A percentile compares a stretch with the other conserved stretches of the same genome.
These are phyloP conservation scores for Diplogelasinospora grovesii DNA, from an alignment of 495 filamentous ascomycete species.

Conservation along the genomic window DNA sequence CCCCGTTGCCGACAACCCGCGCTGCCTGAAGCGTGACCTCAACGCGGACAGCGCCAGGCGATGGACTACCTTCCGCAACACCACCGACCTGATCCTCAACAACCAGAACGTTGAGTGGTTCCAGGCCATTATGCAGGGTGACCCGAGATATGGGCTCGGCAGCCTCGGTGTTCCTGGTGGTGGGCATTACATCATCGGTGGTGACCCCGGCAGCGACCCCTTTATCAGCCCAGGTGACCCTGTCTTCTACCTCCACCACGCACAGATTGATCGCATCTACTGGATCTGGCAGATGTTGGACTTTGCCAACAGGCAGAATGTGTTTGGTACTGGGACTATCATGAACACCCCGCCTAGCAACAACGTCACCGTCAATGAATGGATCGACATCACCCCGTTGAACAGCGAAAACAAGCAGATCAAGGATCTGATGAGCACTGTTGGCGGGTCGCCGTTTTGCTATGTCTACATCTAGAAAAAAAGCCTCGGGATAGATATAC, in stretches of 20 bases:
- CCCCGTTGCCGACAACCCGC: slow-evolving; percentile 44
- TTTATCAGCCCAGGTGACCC: slow-evolving; percentile 58
- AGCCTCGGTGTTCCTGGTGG: slow-evolving; percentile 52
- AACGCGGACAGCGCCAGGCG: slow-evolving; percentile 36
- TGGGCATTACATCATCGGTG: slow-evolving; percentile 47
- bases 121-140: slow-evolving; percentile 39
- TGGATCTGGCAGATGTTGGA: slow-evolving; percentile 67
- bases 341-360: slow-evolving; percentile 34
- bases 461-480: slow-evolving; percentile 22
- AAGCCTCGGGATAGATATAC: no score
- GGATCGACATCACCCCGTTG: slow-evolving; percentile 16
- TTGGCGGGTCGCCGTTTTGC: slow-evolving; percentile 17
- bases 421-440: slow-evolving; percentile 24
- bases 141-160: slow-evolving; percentile 33
- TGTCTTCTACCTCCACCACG: slow-evolving; percentile 63
- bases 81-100: slow-evolving; percentile 34
- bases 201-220: slow-evolving; percentile 42
- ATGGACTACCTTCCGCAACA: slow-evolving; percentile 34
- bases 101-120: slow-evolving; percentile 46
- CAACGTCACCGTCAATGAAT: slow-evolving; percentile 27
- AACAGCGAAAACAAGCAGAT: slow-evolving; percentile 8
- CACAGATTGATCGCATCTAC: slow-evolving; percentile 59
- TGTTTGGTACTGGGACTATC: slow-evolving; percentile 27
- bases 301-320: slow-evolving; percentile 34
- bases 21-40: slow-evolving; percentile 62